Conservation (phyloP, 176 grass and related monocot species). For the Eragrostis curvula region DNA sequence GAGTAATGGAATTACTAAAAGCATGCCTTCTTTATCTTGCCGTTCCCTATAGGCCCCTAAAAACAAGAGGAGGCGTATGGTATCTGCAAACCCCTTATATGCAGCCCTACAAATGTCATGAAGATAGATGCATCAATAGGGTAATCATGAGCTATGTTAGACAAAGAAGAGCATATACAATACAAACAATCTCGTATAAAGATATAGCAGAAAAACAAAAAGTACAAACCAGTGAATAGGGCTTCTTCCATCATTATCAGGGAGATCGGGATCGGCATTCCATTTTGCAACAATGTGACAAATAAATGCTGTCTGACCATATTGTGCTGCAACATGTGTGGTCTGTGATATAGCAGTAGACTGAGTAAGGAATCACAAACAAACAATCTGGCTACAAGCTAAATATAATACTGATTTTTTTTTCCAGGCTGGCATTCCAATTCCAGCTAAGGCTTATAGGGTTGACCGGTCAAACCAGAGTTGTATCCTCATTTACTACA, state of each 20-base stretch:
- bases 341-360: slow-evolving; percentile 60
- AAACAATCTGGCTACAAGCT: slow-evolving; percentile 14
- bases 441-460: background rate
- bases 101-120: slow-evolving; percentile 75
- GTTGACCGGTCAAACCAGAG: slow-evolving; percentile 15
- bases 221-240: slow-evolving; percentile 84
- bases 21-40: slow-evolving; percentile 96
- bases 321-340: slow-evolving; percentile 95
- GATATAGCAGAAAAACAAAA: background rate
- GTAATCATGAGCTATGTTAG: background rate
- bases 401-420: slow-evolving; percentile 2
- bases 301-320: slow-evolving; percentile 91
- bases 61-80: slow-evolving; percentile 93
- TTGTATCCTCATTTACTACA: slow-evolving; percentile 1
- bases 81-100: slow-evolving; percentile 94
- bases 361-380: slow-evolving; percentile 9
- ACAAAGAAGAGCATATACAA: slow-evolving; percentile 10
- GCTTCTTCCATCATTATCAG: slow-evolving; percentile 97
- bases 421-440: too few species aligned
- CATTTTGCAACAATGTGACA: slow-evolving; percentile 86
- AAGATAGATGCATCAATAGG: slow-evolving; percentile 33
- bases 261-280: slow-evolving; percentile 98
- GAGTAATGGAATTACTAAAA: slow-evolving; percentile 18
- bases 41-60: slow-evolving; percentile 82
- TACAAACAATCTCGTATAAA: background rate